Conservation (phyloP, 2,329 filamentous ascomycete genomes). For the Neofusicoccum laricinum region DNA sequence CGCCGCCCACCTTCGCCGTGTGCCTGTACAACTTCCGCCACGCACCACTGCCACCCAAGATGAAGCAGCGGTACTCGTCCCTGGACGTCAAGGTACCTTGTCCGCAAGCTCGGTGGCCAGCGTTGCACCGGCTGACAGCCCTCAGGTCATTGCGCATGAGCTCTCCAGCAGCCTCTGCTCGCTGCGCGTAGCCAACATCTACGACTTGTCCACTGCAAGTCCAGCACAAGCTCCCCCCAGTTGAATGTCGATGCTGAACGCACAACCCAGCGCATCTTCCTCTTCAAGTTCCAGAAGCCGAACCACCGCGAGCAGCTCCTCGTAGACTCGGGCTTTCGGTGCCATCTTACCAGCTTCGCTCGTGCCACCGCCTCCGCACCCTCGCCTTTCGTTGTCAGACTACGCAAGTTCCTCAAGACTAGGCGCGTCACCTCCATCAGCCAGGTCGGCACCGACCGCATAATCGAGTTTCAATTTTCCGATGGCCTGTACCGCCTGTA, state of each 20-base stretch:
- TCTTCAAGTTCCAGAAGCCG: conserved; percentile 91
- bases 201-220: conserved; percentile 79
- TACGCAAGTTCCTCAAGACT: conserved; percentile 87
- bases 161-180: conserved; percentile 72
- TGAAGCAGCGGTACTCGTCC: conserved; percentile 81
- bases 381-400: conserved; percentile 76
- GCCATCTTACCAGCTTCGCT: conserved; percentile 87
- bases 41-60: conserved; percentile 30
- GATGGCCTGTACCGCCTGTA: conserved; percentile 86
- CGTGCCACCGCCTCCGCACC: conserved; percentile 82
- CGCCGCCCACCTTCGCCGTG: not conserved
- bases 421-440: conserved; percentile 74
- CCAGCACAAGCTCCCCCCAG: not conserved
- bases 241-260: conserved; percentile 16
- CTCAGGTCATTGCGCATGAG: conserved; percentile 88
- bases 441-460: conserved; percentile 89
- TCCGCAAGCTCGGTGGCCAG: not conserved
- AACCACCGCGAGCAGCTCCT: conserved; percentile 85
- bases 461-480: conserved; percentile 89
- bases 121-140: not conserved
- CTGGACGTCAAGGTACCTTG: conserved; percentile 66
- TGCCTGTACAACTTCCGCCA: not conserved
- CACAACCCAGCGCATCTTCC: conserved; percentile 72
- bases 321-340: conserved; percentile 93
- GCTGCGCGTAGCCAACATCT: conserved; percentile 86